A percentile compares a stretch with the other conserved stretches of the same genome.
Conservation (phyloP, 192 early-diverging fungal species). For the Ramicandelaber brevisporus region DNA sequence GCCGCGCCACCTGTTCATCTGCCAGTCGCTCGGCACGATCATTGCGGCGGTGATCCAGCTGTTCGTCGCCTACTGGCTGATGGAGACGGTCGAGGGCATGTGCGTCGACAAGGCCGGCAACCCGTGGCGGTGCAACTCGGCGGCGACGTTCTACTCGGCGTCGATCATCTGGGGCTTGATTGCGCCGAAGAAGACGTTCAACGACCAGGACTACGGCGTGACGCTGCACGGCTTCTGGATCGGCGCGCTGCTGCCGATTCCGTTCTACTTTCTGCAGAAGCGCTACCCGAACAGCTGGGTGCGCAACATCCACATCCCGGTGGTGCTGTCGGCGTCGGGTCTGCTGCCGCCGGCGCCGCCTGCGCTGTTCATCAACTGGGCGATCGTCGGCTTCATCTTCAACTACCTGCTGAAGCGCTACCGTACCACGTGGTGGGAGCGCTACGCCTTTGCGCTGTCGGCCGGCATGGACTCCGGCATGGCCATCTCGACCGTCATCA, state of each 20-base stretch:
- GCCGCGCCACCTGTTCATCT: conserved; percentile 36
- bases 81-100: conserved; percentile 15
- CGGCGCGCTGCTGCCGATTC: conserved; percentile 25
- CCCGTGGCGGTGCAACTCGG: conserved; percentile 23
- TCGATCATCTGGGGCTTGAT: conserved; percentile 41
- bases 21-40: conserved; percentile 32
- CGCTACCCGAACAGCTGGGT: conserved; percentile 18
- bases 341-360: conserved; percentile 25
- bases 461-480: conserved; percentile 30
- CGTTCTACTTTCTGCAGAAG: conserved; percentile 23
- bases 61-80: conserved; percentile 22
- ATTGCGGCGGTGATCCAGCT: conserved; percentile 25
- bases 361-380: conserved; percentile 15
- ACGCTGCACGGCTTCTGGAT: conserved; percentile 20
- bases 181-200: conserved; percentile 26
- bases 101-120: conserved; percentile 11
- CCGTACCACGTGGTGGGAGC: conserved; percentile 23
- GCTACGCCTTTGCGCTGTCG: conserved; percentile 41
- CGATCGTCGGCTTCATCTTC: conserved; percentile 20
- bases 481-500: conserved; percentile 16
- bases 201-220: conserved; percentile 8
- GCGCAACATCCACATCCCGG: conserved; percentile 26
- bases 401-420: conserved; percentile 22
- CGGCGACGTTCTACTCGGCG: conserved; percentile 20
- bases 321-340: conserved; percentile 21